These are phyloP conservation scores for Leccinum variabile DNA, from an alignment of 1,284 basidiomycete genomes.

Conservation along the genomic window DNA sequence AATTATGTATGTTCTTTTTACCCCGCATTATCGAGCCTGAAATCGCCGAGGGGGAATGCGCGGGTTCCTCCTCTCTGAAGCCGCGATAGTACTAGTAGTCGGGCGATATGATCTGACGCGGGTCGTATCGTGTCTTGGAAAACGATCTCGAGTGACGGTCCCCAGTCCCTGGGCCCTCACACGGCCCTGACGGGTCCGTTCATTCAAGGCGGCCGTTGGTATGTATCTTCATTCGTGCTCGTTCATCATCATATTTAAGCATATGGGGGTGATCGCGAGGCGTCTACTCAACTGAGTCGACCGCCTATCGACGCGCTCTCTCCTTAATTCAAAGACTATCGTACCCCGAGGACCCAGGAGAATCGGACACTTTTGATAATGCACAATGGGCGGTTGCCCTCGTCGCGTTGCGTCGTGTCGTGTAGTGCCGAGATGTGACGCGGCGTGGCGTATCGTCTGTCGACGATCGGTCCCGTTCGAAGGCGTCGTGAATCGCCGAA, in stretches of 20 bases:
- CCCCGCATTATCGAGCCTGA: not conserved
- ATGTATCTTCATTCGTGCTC: not conserved
- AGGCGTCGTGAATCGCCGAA: conserved; percentile 27
- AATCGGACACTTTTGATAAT: not conserved
- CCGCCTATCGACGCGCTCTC: not conserved
- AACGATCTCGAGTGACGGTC: not conserved
- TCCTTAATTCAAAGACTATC: not conserved
- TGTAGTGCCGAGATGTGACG: no score
- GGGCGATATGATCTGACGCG: not conserved
- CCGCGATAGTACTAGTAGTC: not conserved
- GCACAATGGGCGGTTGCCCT: not conserved
- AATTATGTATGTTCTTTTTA: not conserved
- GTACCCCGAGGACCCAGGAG: not conserved
- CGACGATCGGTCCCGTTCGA: not conserved
- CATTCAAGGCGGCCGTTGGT: not conserved
- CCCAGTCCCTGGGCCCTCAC: not conserved
- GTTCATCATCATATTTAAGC: not conserved
- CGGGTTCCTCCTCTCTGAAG: not conserved
- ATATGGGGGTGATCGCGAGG: not conserved
- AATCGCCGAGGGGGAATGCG: not conserved
- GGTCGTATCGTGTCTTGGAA: not conserved
- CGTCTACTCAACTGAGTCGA: conserved; percentile 12
- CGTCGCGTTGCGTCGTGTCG: not conserved
- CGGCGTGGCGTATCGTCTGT: not conserved
- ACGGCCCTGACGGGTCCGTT: not conserved